Base-by-base conservation (phyloP, 177 flowering plant genomes). In the Vitis hybrid region DNA sequence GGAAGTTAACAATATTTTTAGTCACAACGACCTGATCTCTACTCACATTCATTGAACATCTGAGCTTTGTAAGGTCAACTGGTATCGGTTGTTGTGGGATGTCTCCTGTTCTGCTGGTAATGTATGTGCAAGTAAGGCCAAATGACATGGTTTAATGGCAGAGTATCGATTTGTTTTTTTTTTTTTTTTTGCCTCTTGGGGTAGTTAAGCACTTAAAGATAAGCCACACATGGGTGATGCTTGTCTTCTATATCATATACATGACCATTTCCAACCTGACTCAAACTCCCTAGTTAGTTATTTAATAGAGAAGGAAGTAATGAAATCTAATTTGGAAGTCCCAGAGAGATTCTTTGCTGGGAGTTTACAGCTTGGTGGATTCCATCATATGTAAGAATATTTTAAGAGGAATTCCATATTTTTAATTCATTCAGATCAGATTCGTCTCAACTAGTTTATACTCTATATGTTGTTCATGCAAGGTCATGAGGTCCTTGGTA, bases 1-100 rank as follows among this genome's bases (percentile, higher is more conserved):
- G 19, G 39, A 52, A 29, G 39, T 51, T 1, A 51, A 22, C 22
- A 5, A n/a, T 52, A 3, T 62, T 52, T 48, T 3, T 51, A 12
- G 51, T 45, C 53, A 65, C 49, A 5, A 53, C 18, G 56, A 18
- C 51, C 14, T 55, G 59, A 67, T 69, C 62, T 60, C 19, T 55
- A 51, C 65, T 29, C 18, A 57, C 67, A 75, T 75, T 66, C 78
- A 75, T 19, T 70, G 78, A 60, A 70, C 65, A 49, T 1, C 51
- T 3, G 60, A 10, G 50, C 51, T 18, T 62, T 48, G 12, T 31
- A 39, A 53, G 57, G 75, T 67, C 67, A 67, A 73, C 67, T 61
- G 62, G 39, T 56, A 15, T 67, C 12, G 31, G 51, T 53, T 62
- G 62, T 61, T 67, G 56, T 72, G 56, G 55, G 62, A 67, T 73